Evolutionary conservation across 805 yeast species (phyloP).

Genomic region (Ogataea methylovora): DNA sequence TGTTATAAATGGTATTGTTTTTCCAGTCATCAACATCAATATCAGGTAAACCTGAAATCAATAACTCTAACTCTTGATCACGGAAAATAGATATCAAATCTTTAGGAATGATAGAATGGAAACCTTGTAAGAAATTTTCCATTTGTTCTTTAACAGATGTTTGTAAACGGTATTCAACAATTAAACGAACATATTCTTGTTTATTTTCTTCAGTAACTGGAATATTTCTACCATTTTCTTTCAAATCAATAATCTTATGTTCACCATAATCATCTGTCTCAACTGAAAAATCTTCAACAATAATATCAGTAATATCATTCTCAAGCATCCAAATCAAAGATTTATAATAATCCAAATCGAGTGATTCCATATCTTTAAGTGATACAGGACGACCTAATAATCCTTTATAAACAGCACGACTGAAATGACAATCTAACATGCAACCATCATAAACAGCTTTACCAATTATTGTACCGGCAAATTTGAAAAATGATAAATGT

Average conservation of each 20-base stretch:
- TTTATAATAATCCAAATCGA: slow-evolving; percentile 88
- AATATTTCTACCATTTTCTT: slow-evolving; percentile 74
- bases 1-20: slow-evolving; percentile 70
- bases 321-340: slow-evolving; percentile 94
- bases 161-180: slow-evolving; percentile 81
- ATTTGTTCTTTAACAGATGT: slow-evolving; percentile 82
- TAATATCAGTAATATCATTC: slow-evolving; percentile 92
- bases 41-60: slow-evolving; percentile 92
- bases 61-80: slow-evolving; percentile 89
- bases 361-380: slow-evolving; percentile 86
- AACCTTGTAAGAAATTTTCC: slow-evolving; percentile 78
- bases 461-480: slow-evolving; percentile 90
- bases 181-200: slow-evolving; percentile 75
- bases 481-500: slow-evolving; percentile 86
- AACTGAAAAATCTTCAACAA: slow-evolving; percentile 89
- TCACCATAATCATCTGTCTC: slow-evolving; percentile 94
- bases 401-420: slow-evolving; percentile 88
- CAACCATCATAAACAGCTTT: slow-evolving; percentile 87
- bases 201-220: slow-evolving; percentile 89
- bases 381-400: slow-evolving; percentile 75
- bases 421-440: slow-evolving; percentile 87
- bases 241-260: slow-evolving; percentile 72
- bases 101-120: slow-evolving; percentile 82
- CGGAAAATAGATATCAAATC: slow-evolving; percentile 82
- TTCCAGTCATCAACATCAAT: slow-evolving; percentile 97